Conservation (phyloP, 2,329 filamentous ascomycete genomes). For the Parastagonospora nodorum region DNA sequence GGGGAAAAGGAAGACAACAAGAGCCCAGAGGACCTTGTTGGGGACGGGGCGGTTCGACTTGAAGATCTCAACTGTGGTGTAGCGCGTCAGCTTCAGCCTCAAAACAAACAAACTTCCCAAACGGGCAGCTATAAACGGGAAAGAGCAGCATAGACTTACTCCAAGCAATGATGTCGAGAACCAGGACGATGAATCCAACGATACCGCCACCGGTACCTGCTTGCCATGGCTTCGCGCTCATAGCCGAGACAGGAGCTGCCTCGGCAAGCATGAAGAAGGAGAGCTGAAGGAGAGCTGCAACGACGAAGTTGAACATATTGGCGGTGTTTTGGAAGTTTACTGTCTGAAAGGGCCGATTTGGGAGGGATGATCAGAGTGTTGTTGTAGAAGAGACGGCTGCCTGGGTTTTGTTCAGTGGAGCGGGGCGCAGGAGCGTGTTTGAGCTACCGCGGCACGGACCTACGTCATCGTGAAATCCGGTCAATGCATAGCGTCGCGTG, state of each 20-base stretch:
- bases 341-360: background rate
- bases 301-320: conserved; percentile 39
- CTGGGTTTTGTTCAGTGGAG: conserved; percentile 9
- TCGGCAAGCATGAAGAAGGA: conserved; percentile 57
- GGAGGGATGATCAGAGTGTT: background rate
- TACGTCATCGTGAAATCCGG: conserved; percentile 16
- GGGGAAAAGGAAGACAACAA: conserved; percentile 69
- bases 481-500: conserved; percentile 3
- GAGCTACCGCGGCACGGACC: conserved; percentile 12
- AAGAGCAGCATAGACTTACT: conserved; percentile 51
- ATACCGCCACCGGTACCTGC: conserved; percentile 67
- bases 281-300: conserved; percentile 59
- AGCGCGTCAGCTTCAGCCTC: conserved; percentile 16
- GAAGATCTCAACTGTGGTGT: conserved; percentile 63
- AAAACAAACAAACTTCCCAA: background rate
- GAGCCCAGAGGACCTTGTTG: conserved; percentile 66
- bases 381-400: conserved; percentile 9
- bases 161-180: conserved; percentile 67
- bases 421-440: conserved; percentile 7
- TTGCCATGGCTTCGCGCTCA: conserved; percentile 56
- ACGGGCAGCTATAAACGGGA: too few species aligned
- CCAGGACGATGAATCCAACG: conserved; percentile 64
- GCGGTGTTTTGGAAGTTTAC: background rate
- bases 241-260: conserved; percentile 52
- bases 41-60: conserved; percentile 64